phyloP scores from a whole-genome alignment of 371 early-diverging fungal species.

The Mucor mucedo region DNA sequence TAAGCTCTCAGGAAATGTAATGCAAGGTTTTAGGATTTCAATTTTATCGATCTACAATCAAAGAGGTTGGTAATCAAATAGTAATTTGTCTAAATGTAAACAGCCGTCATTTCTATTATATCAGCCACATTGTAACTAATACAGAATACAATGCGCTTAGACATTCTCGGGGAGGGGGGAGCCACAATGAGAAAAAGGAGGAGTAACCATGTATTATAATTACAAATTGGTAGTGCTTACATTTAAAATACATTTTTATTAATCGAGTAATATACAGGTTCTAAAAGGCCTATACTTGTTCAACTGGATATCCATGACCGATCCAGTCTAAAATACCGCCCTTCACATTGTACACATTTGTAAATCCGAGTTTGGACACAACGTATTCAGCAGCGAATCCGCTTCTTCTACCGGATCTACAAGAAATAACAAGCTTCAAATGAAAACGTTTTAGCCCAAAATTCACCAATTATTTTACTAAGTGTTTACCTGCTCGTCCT shows the following conservation, averaged over 20 bases:
- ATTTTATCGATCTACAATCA: no score
- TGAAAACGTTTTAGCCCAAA: not conserved
- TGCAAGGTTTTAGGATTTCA: no score
- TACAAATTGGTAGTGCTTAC: not conserved
- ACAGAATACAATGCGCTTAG: not conserved
- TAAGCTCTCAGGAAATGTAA: no score
- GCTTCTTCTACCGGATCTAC: conserved; percentile 36
- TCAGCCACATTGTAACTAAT: not conserved
- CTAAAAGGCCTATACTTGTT: not conserved
- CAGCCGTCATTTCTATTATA: no score
- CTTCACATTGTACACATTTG: conserved; percentile 23
- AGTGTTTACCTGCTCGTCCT: conserved; percentile 28
- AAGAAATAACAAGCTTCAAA: conserved; percentile 21
- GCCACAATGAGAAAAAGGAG: conserved; percentile 3
- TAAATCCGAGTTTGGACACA: conserved; percentile 15
- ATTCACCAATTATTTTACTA: not conserved
- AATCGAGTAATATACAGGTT: not conserved
- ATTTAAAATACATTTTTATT: conserved; percentile 2
- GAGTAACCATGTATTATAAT: not conserved
- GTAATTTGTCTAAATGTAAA: no score
- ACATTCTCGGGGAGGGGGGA: conserved; percentile 20
- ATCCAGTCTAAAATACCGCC: conserved; percentile 31
- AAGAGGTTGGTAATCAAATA: no score
- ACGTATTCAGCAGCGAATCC: conserved; percentile 18
- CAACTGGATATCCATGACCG: conserved; percentile 25